phyloP scores from a whole-genome alignment of 2,329 filamentous ascomycete genomes.

The Colletotrichum lini region DNA sequence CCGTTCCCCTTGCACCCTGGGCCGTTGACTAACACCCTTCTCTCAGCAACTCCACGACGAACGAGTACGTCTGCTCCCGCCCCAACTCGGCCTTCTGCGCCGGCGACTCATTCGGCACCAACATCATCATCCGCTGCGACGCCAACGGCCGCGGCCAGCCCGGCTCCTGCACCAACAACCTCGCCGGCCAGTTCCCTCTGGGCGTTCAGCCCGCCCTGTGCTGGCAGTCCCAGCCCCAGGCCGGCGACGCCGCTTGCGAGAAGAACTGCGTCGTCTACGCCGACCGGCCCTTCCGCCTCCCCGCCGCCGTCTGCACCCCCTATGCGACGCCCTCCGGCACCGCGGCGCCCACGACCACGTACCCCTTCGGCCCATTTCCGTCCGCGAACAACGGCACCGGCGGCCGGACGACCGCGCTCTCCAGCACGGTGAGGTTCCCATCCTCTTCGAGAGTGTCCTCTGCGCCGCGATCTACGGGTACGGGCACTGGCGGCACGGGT shows the following conservation, averaged over 20 bases:
- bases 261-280: constrained; percentile 66
- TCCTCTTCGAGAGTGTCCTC: not conserved
- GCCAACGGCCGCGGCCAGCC: constrained; percentile 54
- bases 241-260: constrained; percentile 63
- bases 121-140: constrained; percentile 65
- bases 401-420: not conserved
- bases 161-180: constrained; percentile 61
- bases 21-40: constrained; percentile 42
- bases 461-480: constrained; percentile 6
- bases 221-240: constrained; percentile 55
- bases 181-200: constrained; percentile 58
- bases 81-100: constrained; percentile 61
- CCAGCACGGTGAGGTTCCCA: not conserved
- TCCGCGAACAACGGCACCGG: constrained; percentile 2
- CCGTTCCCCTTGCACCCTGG: constrained; percentile 11
- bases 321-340: constrained; percentile 40
- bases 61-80: constrained; percentile 56
- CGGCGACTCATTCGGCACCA: constrained; percentile 54
- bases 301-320: constrained; percentile 53
- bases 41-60: constrained; percentile 48
- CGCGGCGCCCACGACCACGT: constrained; percentile 35
- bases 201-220: constrained; percentile 56
- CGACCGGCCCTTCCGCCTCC: constrained; percentile 54
- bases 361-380: constrained; percentile 4
- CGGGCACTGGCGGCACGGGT: not conserved